These are phyloP conservation scores for Ceratocystiopsis minuta DNA, from an alignment of 2,329 filamentous ascomycete genomes.

Conservation along the genomic window DNA sequence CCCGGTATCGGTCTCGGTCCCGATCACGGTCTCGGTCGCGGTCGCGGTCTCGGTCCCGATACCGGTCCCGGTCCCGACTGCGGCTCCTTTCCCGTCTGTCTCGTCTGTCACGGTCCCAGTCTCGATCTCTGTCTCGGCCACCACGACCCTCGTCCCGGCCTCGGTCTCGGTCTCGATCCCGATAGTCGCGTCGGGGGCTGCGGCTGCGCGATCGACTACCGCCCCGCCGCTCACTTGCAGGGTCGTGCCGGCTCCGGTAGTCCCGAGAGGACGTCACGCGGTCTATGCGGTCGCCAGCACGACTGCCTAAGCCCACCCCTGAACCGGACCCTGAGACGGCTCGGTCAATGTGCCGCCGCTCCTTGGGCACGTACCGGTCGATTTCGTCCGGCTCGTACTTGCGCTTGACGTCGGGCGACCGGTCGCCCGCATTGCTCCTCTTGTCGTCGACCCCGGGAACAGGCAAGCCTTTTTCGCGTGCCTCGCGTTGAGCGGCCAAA, in stretches of 20 bases:
- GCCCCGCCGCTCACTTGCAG: neutral
- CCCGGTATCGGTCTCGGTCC: conserved; percentile 13
- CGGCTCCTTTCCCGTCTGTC: neutral
- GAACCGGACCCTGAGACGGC: conserved; percentile 12
- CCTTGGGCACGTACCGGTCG: conserved; percentile 29
- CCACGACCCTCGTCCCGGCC: conserved; percentile 8
- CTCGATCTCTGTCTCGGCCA: conserved; percentile 7
- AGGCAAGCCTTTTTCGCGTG: conserved; percentile 38
- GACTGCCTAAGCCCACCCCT: neutral
- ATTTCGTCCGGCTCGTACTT: conserved; percentile 22
- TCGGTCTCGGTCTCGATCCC: conserved; percentile 15
- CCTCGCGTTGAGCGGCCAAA: conserved; percentile 41
- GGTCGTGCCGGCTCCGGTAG: conserved; percentile 7
- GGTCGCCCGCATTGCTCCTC: conserved; percentile 20
- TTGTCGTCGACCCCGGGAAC: conserved; percentile 39
- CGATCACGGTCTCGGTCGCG: conserved; percentile 12
- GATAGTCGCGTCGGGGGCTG: conserved; percentile 8
- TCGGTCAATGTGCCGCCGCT: conserved; percentile 18
- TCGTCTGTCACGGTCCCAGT: conserved; percentile 6
- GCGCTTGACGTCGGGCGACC: conserved; percentile 24
- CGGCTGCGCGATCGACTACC: conserved; percentile 3
- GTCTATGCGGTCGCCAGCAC: too few relatives aligned
- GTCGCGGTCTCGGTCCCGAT: conserved; percentile 18
- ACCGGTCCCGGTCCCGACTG: conserved; percentile 12
- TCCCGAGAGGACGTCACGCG: conserved; percentile 2